Evolutionary conservation across 2,329 filamentous ascomycete genomes (phyloP), one percentile per base, ranked within the genome.

Genomic region (Microsporum ferrugineum): DNA sequence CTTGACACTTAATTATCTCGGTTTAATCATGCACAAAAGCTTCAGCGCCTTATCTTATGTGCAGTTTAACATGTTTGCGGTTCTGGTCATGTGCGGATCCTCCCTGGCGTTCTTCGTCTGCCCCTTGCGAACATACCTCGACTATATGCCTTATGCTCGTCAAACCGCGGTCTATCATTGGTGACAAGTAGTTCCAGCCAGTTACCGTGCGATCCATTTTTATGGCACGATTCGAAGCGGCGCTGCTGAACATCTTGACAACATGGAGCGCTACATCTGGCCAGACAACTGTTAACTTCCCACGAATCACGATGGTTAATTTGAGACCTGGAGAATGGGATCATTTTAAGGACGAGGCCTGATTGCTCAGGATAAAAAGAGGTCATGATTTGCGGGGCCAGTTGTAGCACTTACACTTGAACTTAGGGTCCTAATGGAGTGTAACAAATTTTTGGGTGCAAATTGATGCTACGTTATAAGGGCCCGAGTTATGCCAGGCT

Each of bases 21-120:
- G 17, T 23, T 53, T 23, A 2, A n/a, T 14, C 51, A 55, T 36
- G 51, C 51, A 55, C 31, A 34, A 55, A 23, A 55, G 31, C 51
- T 55, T 14, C 33, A 55, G 51, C 49, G 33, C 33, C 51, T 55
- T 36, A 34, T 8, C 51, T n/a, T n/a, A 55, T n/a, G 27, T 36
- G 29, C 31, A 55, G n/a, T n/a, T 55, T 36, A 34, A 55, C 51
- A n/a, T 17, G 39, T n/a, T 36, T 36, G 51, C 51, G 8, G 29
- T 55, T 55, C 31, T 55, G 31, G 31, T 55, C 51, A 55, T 55
- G 51, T 55, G 51, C 51, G 31, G 51, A 55, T 55, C 51, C 51
- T 55, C 7, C 51, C 31, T 12, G 51, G 33, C 39, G n/a, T 36
- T 7, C 45, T 55, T 17, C 51, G 33, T 55, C 33, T 34, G 17